These are phyloP conservation scores for Coemansia sp. DNA, from an alignment of 192 early-diverging fungal genomes.

Conservation along the genomic window DNA sequence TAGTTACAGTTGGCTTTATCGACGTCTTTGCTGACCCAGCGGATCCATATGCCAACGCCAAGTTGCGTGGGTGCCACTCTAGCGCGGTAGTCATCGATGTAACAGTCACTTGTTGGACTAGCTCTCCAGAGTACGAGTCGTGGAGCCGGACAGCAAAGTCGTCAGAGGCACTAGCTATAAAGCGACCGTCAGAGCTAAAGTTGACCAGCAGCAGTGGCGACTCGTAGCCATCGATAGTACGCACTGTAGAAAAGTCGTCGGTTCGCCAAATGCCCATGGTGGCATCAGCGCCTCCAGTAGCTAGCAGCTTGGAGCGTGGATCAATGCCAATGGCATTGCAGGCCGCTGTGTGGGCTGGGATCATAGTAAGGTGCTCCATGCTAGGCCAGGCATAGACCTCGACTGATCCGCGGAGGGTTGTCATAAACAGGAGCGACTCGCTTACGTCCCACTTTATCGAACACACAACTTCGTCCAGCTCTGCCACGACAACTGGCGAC, in stretches of 20 bases:
- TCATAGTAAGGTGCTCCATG: constrained; percentile 38
- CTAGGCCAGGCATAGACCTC: constrained; percentile 45
- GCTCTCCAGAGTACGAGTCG: constrained; percentile 30
- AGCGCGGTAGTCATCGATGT: constrained; percentile 36
- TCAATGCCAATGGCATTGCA: constrained; percentile 39
- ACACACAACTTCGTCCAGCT: constrained; percentile 19
- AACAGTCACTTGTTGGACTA: constrained; percentile 22
- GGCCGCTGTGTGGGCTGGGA: constrained; percentile 37
- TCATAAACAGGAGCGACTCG: constrained; percentile 32
- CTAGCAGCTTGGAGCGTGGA: constrained; percentile 24
- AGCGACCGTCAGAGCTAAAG: constrained; percentile 45
- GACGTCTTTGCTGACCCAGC: constrained; percentile 15
- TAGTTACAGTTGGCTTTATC: constrained; percentile 8
- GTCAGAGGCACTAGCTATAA: constrained; percentile 47
- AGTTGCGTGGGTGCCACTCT: constrained; percentile 50
- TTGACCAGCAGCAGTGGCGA: constrained; percentile 38
- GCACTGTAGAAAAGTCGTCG: constrained; percentile 31
- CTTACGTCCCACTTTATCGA: constrained; percentile 29
- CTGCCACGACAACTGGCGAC: constrained; percentile 23
- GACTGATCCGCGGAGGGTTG: constrained; percentile 36
- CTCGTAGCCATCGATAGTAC: constrained; percentile 27
- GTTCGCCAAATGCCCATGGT: constrained; percentile 34
- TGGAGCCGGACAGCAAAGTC: constrained; percentile 34
- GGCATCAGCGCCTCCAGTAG: constrained; percentile 47
- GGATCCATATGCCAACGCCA: constrained; percentile 44